Evolutionary conservation across 1,284 basidiomycete genomes (phyloP).

Genomic region (Ceratobasidium theobromae): DNA sequence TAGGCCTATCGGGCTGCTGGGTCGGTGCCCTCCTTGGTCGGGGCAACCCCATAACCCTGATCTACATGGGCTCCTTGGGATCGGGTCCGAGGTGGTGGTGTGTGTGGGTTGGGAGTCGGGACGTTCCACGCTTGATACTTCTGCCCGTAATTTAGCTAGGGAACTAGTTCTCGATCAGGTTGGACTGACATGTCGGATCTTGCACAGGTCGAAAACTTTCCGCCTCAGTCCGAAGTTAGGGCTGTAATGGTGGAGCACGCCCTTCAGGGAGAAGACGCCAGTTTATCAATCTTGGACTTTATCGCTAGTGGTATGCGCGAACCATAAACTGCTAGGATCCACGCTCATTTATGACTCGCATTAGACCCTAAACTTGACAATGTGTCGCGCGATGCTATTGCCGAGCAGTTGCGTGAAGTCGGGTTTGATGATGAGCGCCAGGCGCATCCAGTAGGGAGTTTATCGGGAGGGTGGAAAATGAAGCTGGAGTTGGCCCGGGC

Average conservation of each 20-base stretch:
- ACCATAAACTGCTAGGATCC: not conserved
- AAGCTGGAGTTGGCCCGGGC: slow-evolving; percentile 89
- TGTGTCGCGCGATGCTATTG: slow-evolving; percentile 67
- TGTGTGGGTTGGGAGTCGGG: too few relatives aligned
- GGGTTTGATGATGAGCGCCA: slow-evolving; percentile 92
- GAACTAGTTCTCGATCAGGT: not conserved
- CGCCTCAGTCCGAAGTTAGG: slow-evolving; percentile 81
- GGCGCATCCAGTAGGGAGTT: slow-evolving; percentile 79
- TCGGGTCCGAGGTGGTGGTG: not conserved
- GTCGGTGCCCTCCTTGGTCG: not conserved
- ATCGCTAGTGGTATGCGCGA: slow-evolving; percentile 68
- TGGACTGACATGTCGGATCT: not conserved
- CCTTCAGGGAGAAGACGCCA: slow-evolving; percentile 88
- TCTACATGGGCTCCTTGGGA: not conserved
- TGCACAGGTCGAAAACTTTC: slow-evolving; percentile 78
- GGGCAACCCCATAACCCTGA: not conserved
- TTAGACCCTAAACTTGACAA: slow-evolving; percentile 51
- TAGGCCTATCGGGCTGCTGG: not conserved
- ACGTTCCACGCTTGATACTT: too few relatives aligned
- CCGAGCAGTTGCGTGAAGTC: slow-evolving; percentile 77
- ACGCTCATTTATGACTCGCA: not conserved
- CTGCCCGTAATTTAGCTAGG: not conserved
- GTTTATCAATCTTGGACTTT: slow-evolving; percentile 82
- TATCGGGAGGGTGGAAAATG: slow-evolving; percentile 99
- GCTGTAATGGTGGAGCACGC: slow-evolving; percentile 97